Base-by-base conservation (phyloP, 73 alveolate species). In the Urostyla sp. region DNA sequence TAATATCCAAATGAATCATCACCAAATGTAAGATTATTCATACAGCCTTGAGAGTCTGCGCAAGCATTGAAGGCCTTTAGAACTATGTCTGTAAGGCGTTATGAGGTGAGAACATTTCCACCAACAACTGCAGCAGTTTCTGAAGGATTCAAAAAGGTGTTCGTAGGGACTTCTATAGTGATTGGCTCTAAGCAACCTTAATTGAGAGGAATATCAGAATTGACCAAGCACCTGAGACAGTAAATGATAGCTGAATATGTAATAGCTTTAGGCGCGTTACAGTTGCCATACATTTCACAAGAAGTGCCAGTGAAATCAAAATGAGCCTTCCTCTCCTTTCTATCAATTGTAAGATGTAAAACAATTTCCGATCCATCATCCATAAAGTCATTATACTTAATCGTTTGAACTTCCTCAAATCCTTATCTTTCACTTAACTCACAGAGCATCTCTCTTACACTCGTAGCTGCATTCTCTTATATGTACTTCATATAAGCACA, bases 11-110 rank as follows among this genome's bases (percentile, higher is more conserved):
- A 63, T 32, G 77, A 60, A 11, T 45, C 69, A 56, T 89, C 91
- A 15, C 99, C 99, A 55, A 94, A 94, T 0, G 98, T 90, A 35
- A 94, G 61, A 74, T 94, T 94, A 75, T 94, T 94, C 99, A 92
- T 94, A 32, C 97, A 90, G 6, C 99, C 99, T 51, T 92, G 84
- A 0, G 97, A 90, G 16, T 95, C 98, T 31, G 99, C 97, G 66
- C 92, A 80, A 0, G 92, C 95, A 0, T 72, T 36, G 66, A 94
- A 92, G 11, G 98, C 91, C 66, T 91, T 92, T 51, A 94, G 79
- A 5, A 94, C 67, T 5, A 92, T 91, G 72, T 94, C 99, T 18
- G 98, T 92, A 34, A 94, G 81, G 72, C 99, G 75, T 54, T 91
- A 87, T 11, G 95, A 80, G 6, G 96, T 90, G 30, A 90, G 90